A percentile compares a stretch with the other conserved stretches of the same genome.
phyloP scores from a whole-genome alignment of 164 flowering plant genomes.

The Stephania japonica region DNA sequence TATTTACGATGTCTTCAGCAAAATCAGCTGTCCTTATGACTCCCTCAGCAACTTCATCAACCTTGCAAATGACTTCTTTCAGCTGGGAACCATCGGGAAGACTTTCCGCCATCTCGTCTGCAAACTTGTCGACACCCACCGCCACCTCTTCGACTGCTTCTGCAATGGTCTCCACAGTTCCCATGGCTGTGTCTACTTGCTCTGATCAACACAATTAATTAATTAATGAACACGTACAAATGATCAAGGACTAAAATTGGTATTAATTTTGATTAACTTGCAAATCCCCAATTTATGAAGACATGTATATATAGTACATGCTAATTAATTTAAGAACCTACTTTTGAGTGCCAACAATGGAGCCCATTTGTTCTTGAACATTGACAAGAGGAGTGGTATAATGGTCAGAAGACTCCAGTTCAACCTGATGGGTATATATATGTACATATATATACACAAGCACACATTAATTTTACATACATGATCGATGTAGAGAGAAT shows the following conservation, averaged over 20 bases:
- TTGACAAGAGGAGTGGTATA: slow-evolving; percentile 5
- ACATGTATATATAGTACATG: background rate
- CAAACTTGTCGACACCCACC: slow-evolving; percentile 35
- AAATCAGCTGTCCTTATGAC: slow-evolving; percentile 29
- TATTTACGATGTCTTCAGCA: slow-evolving; percentile 19
- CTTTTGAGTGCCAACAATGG: slow-evolving; percentile 8
- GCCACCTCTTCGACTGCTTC: slow-evolving; percentile 41
- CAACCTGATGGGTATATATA: slow-evolving; percentile 3
- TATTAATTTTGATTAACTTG: too few relatives aligned
- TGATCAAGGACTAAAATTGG: background rate
- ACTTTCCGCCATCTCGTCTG: slow-evolving; percentile 29
- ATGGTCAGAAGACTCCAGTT: slow-evolving; percentile 7
- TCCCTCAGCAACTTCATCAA: slow-evolving; percentile 33
- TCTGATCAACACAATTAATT: slow-evolving; percentile 17
- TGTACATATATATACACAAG: background rate
- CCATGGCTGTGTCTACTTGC: slow-evolving; percentile 25
- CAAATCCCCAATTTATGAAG: too few relatives aligned
- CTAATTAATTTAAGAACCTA: background rate
- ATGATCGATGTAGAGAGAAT: too few relatives aligned
- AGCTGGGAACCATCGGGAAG: slow-evolving; percentile 38
- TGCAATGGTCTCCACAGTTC: slow-evolving; percentile 25
- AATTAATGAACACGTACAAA: background rate
- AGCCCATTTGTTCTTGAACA: slow-evolving; percentile 9
- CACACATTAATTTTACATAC: background rate
- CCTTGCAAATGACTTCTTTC: slow-evolving; percentile 7